Evolutionary conservation across 192 early-diverging fungal genomes (phyloP), one percentile per base, ranked within the genome.

Genomic region (Oehlia diaphana): DNA sequence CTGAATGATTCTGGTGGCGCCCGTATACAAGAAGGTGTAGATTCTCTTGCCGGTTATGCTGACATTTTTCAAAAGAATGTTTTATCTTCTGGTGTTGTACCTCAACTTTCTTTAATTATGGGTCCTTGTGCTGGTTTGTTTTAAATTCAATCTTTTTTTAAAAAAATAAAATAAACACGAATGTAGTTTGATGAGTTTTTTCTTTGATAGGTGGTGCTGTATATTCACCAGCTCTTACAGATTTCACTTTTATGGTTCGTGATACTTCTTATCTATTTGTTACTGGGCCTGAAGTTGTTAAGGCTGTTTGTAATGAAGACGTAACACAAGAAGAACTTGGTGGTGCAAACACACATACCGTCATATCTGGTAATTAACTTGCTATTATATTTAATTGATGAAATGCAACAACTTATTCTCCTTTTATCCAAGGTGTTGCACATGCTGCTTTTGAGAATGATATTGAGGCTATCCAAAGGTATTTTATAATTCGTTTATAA

Each of bases 1-100:
- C 83, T 99, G 31, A 96, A 99, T 81, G 97, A 99, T 86, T 97
- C 96, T 74, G 97, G 97, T 63, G 97, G 97, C 80, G 97, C 97
- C 23, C 91, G 97, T 81, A 99, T 99, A 77, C 97, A 99, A 82
- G 97, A 99, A 85, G 97, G 97, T 77, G 97, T 99, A 4, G 96
- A 96, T 76, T 96, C 96, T 35, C 87, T 99, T 61, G 97, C 92
- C 23, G 97, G 97, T 3, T 97, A 97, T 83, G 96, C 96, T 19
- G 96, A 99, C 79, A 99, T 99, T 79, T 99, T 99, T 85, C 78
- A 88, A 83, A 91, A 92, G 80, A 99, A 99, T 82, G 97, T 97
- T 35, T 76, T 93, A 76, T 94, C 94, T 5, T 96, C 95, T 1
- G 97, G 97, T 28, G 97, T 97, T 26, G 87, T 99, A 42, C 97